Evolutionary conservation across 2,329 filamentous ascomycete genomes (phyloP).

Genomic region (Exophiala aquamarina): DNA sequence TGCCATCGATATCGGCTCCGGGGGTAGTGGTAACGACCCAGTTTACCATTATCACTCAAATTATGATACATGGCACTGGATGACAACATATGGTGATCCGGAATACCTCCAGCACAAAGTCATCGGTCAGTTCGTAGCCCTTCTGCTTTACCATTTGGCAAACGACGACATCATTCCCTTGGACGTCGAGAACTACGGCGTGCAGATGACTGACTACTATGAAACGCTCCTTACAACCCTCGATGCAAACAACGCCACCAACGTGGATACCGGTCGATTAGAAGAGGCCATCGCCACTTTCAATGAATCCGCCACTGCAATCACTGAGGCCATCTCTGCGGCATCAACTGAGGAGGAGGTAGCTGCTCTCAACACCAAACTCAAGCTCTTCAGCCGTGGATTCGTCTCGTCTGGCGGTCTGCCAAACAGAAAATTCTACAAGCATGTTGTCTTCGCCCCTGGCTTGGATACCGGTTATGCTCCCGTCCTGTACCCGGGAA

Average conservation of each 20-base stretch:
- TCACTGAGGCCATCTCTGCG: constrained; percentile 7
- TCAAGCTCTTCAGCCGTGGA: constrained; percentile 46
- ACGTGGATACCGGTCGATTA: constrained; percentile 28
- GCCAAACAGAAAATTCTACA: constrained; percentile 45
- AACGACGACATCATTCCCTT: constrained; percentile 40
- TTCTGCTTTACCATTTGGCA: constrained; percentile 44
- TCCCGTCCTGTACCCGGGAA: constrained; percentile 28
- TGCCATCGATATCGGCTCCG: constrained; percentile 43
- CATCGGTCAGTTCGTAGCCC: constrained; percentile 48
- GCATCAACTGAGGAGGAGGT: constrained; percentile 27
- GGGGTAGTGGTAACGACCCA: constrained; percentile 37
- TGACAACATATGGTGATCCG: constrained; percentile 52
- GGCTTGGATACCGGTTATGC: constrained; percentile 40
- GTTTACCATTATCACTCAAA: constrained; percentile 51
- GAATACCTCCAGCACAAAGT: constrained; percentile 51
- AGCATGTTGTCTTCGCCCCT: constrained; percentile 48
- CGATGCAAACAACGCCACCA: constrained; percentile 30
- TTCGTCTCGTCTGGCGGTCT: constrained; percentile 49
- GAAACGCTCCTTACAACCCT: constrained; percentile 32
- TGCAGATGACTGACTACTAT: constrained; percentile 37
- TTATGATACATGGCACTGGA: constrained; percentile 54
- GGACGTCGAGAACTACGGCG: constrained; percentile 40
- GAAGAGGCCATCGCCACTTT: constrained; percentile 39
- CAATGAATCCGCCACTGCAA: constrained; percentile 28
- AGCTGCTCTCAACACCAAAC: constrained; percentile 44